Conservation (phyloP, 176 grass and related monocot species). For the Areca catechu region DNA sequence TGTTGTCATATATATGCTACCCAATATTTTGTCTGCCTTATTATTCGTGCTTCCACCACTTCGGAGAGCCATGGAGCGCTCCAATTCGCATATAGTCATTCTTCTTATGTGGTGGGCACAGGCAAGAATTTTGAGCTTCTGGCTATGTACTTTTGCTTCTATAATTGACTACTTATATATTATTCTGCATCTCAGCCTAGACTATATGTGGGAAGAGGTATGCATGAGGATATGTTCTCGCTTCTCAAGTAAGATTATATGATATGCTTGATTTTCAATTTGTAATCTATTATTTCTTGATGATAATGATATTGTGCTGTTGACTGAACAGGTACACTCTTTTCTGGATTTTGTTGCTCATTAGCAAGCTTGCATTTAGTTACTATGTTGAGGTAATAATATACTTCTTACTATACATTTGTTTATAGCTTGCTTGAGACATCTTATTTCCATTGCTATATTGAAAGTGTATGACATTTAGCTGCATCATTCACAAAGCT, state of each 20-base stretch:
- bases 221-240: conserved; percentile 73
- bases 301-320: conserved; percentile 9
- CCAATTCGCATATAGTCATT: conserved; percentile 49
- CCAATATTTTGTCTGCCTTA: conserved; percentile 76
- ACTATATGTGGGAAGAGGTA: conserved; percentile 83
- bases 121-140: conserved; percentile 33
- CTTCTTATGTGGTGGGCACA: conserved; percentile 97
- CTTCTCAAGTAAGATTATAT: conserved; percentile 71
- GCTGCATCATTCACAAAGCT: too few species aligned
- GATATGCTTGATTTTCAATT: conserved; percentile 14
- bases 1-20: conserved; percentile 80
- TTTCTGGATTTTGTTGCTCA: conserved; percentile 95
- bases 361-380: conserved; percentile 93
- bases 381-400: conserved; percentile 93
- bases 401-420: background rate
- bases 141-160: too few species aligned
- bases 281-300: conserved; percentile 6
- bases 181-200: conserved; percentile 56
- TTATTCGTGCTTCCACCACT: conserved; percentile 78
- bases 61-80: conserved; percentile 49
- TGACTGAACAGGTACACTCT: conserved; percentile 57
- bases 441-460: too few species aligned
- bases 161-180: background rate
- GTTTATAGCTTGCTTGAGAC: background rate
- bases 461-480: too few species aligned